A percentile compares a stretch with the other conserved stretches of the same genome.
Evolutionary conservation across 768 basidiomycete species (phyloP).

Genomic region (Mycena vulgaris): DNA sequence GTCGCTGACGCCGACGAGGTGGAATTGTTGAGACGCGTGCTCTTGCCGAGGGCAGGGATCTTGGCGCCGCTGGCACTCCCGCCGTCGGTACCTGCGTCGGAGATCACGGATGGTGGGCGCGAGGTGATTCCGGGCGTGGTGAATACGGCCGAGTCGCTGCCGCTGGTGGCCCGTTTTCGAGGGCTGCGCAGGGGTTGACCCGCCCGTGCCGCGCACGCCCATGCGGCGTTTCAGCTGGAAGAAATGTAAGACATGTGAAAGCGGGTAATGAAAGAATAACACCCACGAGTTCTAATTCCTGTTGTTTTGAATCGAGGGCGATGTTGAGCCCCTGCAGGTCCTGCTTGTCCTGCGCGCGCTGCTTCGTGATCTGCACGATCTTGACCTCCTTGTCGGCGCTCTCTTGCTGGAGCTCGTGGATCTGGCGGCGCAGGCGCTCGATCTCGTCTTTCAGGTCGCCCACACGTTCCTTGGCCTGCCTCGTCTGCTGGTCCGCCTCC

Average conservation of each 20-base stretch:
- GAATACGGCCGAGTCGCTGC: constrained; percentile 72
- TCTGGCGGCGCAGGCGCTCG: constrained; percentile 70
- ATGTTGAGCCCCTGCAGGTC: constrained; percentile 91
- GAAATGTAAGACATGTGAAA: not conserved
- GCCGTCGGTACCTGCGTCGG: constrained; percentile 63
- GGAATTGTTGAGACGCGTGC: constrained; percentile 61
- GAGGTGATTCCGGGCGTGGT: constrained; percentile 62
- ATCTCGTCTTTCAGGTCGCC: constrained; percentile 69
- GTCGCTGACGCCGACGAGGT: constrained; percentile 37
- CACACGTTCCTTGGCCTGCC: constrained; percentile 65
- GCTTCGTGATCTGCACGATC: constrained; percentile 79
- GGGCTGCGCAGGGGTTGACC: constrained; percentile 67
- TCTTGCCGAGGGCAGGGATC: constrained; percentile 64
- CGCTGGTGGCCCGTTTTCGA: constrained; percentile 58
- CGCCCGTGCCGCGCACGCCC: constrained; percentile 69
- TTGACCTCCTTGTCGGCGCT: constrained; percentile 90
- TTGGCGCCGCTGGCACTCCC: constrained; percentile 53
- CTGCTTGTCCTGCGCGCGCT: constrained; percentile 77
- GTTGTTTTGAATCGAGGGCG: constrained; percentile 94
- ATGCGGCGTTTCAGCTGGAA: constrained; percentile 75
- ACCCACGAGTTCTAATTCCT: constrained; percentile 90
- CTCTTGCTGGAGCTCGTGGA: constrained; percentile 82
- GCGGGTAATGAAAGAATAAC: constrained; percentile 19
- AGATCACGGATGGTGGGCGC: constrained; percentile 71
- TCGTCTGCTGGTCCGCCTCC: constrained; percentile 67